A percentile compares a stretch with the other conserved stretches of the same genome.
phyloP scores from a whole-genome alignment of 208 protist genomes.

The Histomonas meleagridis region DNA sequence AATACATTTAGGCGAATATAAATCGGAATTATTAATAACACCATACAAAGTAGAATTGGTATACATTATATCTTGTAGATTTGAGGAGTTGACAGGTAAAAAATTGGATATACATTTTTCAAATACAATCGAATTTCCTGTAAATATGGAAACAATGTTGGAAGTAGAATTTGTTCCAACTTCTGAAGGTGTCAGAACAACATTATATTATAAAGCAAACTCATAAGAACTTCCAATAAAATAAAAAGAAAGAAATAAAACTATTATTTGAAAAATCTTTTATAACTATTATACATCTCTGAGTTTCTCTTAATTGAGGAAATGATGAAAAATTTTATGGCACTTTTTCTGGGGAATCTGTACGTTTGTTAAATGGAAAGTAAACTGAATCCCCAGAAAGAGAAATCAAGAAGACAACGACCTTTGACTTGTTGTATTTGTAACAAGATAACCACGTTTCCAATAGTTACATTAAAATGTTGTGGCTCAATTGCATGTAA shows the following conservation, averaged over 20 bases:
- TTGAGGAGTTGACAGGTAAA: background rate
- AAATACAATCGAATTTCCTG: background rate
- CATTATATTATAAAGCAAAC: background rate
- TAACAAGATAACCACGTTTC: background rate
- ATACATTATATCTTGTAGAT: background rate
- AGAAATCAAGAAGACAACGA: too few relatives aligned
- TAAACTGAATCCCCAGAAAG: too few relatives aligned
- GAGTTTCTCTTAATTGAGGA: too few relatives aligned
- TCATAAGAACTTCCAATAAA: too few relatives aligned
- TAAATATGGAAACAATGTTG: background rate
- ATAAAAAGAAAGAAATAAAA: too few relatives aligned
- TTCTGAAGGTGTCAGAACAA: background rate
- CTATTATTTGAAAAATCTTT: too few relatives aligned
- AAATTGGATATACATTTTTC: background rate
- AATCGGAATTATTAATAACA: background rate
- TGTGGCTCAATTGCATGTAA: background rate
- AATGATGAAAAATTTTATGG: too few relatives aligned
- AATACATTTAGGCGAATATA: background rate
- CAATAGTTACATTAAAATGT: background rate
- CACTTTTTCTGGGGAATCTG: too few relatives aligned
- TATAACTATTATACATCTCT: too few relatives aligned
- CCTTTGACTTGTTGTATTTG: background rate
- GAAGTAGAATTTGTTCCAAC: background rate
- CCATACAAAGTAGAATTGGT: conserved; percentile 17
- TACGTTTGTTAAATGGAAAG: too few relatives aligned